phyloP scores from a whole-genome alignment of 2,329 filamentous ascomycete species.

The Botrytis pseudocinerea region DNA sequence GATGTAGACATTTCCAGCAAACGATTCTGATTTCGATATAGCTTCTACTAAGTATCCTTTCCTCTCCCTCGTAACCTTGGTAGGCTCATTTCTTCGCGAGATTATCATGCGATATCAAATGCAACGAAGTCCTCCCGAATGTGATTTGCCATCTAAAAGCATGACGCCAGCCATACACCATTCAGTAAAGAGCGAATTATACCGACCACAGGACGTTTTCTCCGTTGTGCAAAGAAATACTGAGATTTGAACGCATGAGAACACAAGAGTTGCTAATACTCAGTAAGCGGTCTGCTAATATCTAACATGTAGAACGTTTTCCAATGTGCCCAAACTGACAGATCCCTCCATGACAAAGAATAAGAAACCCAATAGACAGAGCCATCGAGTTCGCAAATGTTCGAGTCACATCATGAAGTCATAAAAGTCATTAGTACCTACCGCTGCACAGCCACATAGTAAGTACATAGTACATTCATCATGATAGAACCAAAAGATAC shows the following conservation, averaged over 20 bases:
- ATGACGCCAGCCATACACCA: background rate
- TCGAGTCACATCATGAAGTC: background rate
- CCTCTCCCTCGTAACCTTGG: background rate
- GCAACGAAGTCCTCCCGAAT: background rate
- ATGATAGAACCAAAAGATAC: background rate
- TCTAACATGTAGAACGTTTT: background rate
- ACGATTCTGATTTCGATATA: background rate
- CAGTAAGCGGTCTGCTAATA: background rate
- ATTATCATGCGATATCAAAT: background rate
- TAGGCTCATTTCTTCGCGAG: background rate
- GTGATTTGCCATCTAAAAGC: background rate
- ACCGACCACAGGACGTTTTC: background rate
- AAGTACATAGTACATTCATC: background rate
- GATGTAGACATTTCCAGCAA: background rate
- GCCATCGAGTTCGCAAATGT: background rate
- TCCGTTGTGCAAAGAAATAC: background rate
- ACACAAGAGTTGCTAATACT: background rate
- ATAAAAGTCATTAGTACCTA: background rate
- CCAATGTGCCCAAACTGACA: background rate
- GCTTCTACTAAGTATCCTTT: background rate
- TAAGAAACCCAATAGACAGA: background rate
- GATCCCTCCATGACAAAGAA: background rate
- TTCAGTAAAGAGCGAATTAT: background rate
- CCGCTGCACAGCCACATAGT: background rate
- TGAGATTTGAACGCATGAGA: background rate